Conservation (phyloP, 169 alveolate species). For the Babesia caballi region DNA sequence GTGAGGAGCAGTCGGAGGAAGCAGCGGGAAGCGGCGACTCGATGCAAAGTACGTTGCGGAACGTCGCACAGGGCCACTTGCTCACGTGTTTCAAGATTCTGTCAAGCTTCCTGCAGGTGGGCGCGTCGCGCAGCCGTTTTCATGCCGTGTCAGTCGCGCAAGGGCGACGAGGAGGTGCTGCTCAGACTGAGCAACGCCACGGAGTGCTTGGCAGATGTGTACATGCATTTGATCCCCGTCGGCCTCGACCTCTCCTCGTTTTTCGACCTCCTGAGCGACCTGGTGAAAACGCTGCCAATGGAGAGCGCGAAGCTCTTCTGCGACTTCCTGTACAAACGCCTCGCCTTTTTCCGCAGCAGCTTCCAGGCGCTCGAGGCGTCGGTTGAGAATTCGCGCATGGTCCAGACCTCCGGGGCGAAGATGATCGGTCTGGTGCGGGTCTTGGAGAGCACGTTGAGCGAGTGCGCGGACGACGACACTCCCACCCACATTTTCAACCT, state of each 20-base stretch:
- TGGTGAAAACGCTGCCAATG: conserved; percentile 43
- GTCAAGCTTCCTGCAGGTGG: conserved; percentile 38
- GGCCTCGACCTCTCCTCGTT: conserved; percentile 47
- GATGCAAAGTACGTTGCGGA: neutral
- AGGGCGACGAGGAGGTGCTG: neutral
- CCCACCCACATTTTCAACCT: conserved; percentile 28
- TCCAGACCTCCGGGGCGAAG: conserved; percentile 65
- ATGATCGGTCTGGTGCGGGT: conserved; percentile 46
- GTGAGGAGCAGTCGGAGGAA: conserved; percentile 29
- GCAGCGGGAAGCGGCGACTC: neutral
- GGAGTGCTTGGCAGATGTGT: conserved; percentile 25
- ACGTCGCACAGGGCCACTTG: conserved; percentile 60
- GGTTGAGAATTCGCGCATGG: neutral
- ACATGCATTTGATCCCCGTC: conserved; percentile 39
- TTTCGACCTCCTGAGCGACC: conserved; percentile 51
- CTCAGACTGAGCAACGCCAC: neutral
- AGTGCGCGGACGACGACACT: neutral
- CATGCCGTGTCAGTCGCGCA: neutral
- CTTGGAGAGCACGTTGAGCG: conserved; percentile 26
- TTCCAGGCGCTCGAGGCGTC: conserved; percentile 13
- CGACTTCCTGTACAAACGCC: conserved; percentile 9
- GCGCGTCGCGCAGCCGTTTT: neutral
- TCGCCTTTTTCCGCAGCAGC: neutral
- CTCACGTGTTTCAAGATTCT: conserved; percentile 54
- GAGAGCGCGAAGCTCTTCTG: conserved; percentile 24